Percentiles rank a stretch among this genome's conserved stretches.
phyloP scores from a whole-genome alignment of 2,329 filamentous ascomycete genomes.

The Aspergillus sp. region DNA sequence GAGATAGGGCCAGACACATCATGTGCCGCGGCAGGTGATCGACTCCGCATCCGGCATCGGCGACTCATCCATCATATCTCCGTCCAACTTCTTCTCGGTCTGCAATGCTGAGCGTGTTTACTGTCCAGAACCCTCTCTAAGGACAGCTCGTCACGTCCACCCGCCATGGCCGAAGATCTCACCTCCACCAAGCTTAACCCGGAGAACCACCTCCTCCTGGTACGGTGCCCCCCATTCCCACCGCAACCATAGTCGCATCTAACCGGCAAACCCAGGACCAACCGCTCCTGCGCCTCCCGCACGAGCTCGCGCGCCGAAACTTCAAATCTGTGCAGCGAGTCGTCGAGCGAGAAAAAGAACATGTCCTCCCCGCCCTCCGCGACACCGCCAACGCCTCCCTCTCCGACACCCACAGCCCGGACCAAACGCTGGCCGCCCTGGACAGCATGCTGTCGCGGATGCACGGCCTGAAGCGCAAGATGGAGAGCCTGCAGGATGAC shows the following conservation, averaged over 20 bases:
- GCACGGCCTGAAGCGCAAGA: slow-evolving; percentile 79
- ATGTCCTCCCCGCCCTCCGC: slow-evolving; percentile 41
- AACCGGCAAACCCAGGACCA: slow-evolving; percentile 59
- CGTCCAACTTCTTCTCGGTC: not conserved
- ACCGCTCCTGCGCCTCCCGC: slow-evolving; percentile 82
- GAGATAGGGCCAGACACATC: not conserved
- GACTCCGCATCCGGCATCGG: not conserved
- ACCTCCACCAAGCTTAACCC: slow-evolving; percentile 41
- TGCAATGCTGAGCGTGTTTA: not conserved
- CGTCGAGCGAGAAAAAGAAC: slow-evolving; percentile 40
- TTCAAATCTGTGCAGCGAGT: slow-evolving; percentile 62
- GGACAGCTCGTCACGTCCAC: not conserved
- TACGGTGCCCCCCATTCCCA: slow-evolving; percentile 17
- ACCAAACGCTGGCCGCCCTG: slow-evolving; percentile 68
- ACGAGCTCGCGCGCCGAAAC: slow-evolving; percentile 87
- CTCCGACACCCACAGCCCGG: slow-evolving; percentile 51
- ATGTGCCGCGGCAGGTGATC: not conserved
- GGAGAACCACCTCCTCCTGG: slow-evolving; percentile 42
- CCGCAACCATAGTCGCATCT: slow-evolving; percentile 5
- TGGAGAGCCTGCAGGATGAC: slow-evolving; percentile 66
- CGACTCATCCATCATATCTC: not conserved
- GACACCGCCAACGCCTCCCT: slow-evolving; percentile 53
- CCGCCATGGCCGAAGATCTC: slow-evolving; percentile 34
- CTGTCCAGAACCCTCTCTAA: not conserved
- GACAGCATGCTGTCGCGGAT: slow-evolving; percentile 79